These are phyloP conservation scores for Saccharomycodes ludwigii DNA, from an alignment of 805 yeast genomes.

Conservation along the genomic window DNA sequence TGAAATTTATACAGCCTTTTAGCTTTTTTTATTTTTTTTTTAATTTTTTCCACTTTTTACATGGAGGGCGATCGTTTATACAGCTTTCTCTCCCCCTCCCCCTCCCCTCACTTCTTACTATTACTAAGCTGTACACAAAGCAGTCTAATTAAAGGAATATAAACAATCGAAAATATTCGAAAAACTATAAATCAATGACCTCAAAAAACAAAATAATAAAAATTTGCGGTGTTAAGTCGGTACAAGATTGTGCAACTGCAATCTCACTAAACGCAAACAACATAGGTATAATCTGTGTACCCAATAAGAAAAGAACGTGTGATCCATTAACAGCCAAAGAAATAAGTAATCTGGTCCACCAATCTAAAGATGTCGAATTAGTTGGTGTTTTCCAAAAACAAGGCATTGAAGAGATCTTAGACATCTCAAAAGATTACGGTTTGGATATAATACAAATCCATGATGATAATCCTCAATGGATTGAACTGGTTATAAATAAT, in stretches of 20 bases:
- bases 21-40: too few relatives aligned
- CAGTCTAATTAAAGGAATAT: too few relatives aligned
- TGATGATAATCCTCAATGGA: conserved; percentile 48
- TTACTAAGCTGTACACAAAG: too few relatives aligned
- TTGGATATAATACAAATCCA: conserved; percentile 83
- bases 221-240: conserved; percentile 69
- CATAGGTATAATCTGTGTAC: conserved; percentile 81
- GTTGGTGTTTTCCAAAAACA: conserved; percentile 93
- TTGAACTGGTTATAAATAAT: conserved; percentile 1
- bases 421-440: conserved; percentile 27
- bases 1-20: too few relatives aligned
- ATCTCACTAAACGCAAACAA: conserved; percentile 60
- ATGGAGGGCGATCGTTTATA: too few relatives aligned
- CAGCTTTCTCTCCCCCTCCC: too few relatives aligned
- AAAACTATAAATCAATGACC: too few relatives aligned
- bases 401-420: conserved; percentile 44
- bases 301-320: conserved; percentile 64
- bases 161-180: too few relatives aligned
- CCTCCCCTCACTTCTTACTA: too few relatives aligned
- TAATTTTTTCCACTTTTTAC: too few relatives aligned
- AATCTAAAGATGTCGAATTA: conserved; percentile 22
- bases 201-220: too few relatives aligned
- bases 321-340: conserved; percentile 30
- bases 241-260: conserved; percentile 61
- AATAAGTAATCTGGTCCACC: conserved; percentile 30